Evolutionary conservation across 2,329 filamentous ascomycete species (phyloP), one percentile per base, ranked within the genome.

Genomic region (Calonectria pseudoturangicola): DNA sequence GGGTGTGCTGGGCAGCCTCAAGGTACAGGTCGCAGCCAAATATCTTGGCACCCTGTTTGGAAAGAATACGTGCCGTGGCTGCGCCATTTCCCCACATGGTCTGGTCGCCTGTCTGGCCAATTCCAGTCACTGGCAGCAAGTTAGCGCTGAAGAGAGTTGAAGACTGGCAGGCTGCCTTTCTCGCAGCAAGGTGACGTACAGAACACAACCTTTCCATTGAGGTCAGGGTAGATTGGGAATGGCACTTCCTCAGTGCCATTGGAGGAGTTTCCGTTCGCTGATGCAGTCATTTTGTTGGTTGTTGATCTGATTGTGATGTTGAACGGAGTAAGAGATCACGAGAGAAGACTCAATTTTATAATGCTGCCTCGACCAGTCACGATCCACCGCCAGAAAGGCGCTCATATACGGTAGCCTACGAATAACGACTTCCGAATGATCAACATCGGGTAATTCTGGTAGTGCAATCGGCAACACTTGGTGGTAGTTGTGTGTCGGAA

Each of bases 21-120:
- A 39, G 54, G 15, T 58, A 25, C 2, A 58, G 54, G n/a, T 58
- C 54, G 3, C 54, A 58, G 3, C 54, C 54, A 58, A 58, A 58
- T 3, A 58, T 41, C 16, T 41, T 25, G 10, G 54, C 54, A 15
- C 54, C 33, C 9, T 60, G 54, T 41, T 8, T 21, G 10, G 54
- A 41, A 27, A 60, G 54, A 60, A 60, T 41, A 10, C 54, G 33
- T 18, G 54, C 54, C 13, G 54, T 60, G 25, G 54, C 54, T 13
- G 54, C 54, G n/a, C 33, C 54, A 41, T 60, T 60, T 21, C 54
- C 54, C 54, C 33, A 41, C 54, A 60, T 60, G 13, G 33, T 16
- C 21, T 60, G n/a, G 21, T 60, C 54, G 12, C 54, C 54, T 8
- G 54, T 60, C 25, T 60, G 54, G n/a, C 54, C 54, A 27, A 60